Percentiles rank a stretch among this genome's conserved stretches.
Evolutionary conservation across 1,139 yeast species (phyloP).

Genomic region (Scheffersomyces lignicola): DNA sequence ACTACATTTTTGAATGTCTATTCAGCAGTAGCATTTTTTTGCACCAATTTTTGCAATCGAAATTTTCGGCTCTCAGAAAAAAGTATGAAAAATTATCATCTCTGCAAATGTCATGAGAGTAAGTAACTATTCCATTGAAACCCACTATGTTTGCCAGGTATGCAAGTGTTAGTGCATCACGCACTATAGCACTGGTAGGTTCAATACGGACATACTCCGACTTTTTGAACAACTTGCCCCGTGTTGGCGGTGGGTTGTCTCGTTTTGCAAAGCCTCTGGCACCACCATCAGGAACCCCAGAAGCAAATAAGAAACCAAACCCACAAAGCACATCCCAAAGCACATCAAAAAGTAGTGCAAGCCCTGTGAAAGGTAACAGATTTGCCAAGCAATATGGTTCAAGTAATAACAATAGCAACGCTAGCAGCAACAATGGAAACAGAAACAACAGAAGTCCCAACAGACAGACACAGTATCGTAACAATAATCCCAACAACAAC

Average conservation of each 20-base stretch:
- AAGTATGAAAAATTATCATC: too few relatives aligned
- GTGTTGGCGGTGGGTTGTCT: conserved; percentile 26
- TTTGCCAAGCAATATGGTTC: conserved; percentile 7
- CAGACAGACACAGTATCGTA: conserved; percentile 1
- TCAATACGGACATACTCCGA: conserved; percentile 19
- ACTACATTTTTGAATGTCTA: too few relatives aligned
- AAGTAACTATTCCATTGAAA: too few relatives aligned
- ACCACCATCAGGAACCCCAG: conserved; percentile 2
- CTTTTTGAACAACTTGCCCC: conserved; percentile 24
- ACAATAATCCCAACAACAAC: neutral
- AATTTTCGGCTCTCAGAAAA: too few relatives aligned
- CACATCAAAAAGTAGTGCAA: too few relatives aligned
- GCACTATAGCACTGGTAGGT: conserved; percentile 10
- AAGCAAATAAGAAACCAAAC: too few relatives aligned
- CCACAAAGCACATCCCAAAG: too few relatives aligned
- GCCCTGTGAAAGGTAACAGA: conserved; percentile 6
- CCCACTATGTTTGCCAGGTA: too few relatives aligned
- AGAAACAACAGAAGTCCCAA: neutral
- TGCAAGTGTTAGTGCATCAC: too few relatives aligned
- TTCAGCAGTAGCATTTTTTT: too few relatives aligned
- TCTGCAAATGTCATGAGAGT: too few relatives aligned
- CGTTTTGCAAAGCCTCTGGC: conserved; percentile 13
- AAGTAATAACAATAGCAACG: conserved; percentile 1
- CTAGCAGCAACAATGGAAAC: neutral
- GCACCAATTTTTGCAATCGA: too few relatives aligned